phyloP scores from a whole-genome alignment of 805 yeast species.

The Metahyphopichia silvanorum region DNA sequence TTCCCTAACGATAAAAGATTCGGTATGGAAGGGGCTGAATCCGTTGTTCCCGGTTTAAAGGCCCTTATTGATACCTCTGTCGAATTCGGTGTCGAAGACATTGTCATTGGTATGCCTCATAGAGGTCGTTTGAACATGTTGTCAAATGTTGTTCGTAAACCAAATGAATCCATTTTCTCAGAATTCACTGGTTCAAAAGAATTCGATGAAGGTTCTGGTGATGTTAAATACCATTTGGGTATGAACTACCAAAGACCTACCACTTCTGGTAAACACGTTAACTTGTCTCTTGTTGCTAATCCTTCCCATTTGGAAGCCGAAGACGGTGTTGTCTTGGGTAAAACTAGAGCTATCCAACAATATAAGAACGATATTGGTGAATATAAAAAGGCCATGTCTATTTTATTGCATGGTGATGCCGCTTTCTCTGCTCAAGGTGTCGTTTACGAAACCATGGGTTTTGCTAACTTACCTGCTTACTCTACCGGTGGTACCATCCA shows the following conservation, averaged over 20 bases:
- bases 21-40: constrained; percentile 98
- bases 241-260: constrained; percentile 99
- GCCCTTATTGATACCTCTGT: constrained; percentile 92
- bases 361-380: constrained; percentile 83
- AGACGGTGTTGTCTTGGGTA: constrained; percentile 97
- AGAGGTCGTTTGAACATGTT: constrained; percentile 98
- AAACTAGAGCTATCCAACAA: constrained; percentile 94
- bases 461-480: constrained; percentile 87
- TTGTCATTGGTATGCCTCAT: constrained; percentile 99
- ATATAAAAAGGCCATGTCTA: constrained; percentile 84
- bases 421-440: constrained; percentile 99
- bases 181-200: constrained; percentile 92
- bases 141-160: constrained; percentile 97
- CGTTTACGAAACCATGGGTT: constrained; percentile 97
- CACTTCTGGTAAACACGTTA: constrained; percentile 94
- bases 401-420: constrained; percentile 97
- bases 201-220: constrained; percentile 97
- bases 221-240: constrained; percentile 98
- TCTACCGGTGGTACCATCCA: constrained; percentile 98
- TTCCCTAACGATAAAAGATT: constrained; percentile 98
- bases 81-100: constrained; percentile 89
- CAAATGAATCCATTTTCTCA: constrained; percentile 94
- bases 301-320: constrained; percentile 99
- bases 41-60: constrained; percentile 95
- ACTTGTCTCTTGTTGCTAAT: constrained; percentile 94